phyloP scores from a whole-genome alignment of 164 flowering plant genomes.

The Magnolia officinalis region DNA sequence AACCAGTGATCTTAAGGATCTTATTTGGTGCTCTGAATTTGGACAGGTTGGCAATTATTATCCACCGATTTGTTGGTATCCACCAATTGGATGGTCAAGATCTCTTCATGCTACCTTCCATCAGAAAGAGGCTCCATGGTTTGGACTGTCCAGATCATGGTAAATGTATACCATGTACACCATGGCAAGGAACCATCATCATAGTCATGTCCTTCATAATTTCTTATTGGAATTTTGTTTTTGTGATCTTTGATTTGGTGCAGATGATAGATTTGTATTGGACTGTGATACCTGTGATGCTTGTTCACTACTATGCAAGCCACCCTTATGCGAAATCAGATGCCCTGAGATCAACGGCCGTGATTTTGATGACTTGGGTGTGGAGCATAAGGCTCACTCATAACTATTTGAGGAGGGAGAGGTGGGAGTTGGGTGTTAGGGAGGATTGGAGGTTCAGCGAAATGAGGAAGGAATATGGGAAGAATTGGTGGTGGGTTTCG shows the following conservation, averaged over 20 bases:
- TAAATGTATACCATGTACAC: no score
- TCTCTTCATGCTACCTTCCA: no score
- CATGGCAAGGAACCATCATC: no score
- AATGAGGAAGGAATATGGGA: slow-evolving; percentile 62
- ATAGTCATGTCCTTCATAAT: not conserved
- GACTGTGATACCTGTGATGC: slow-evolving; percentile 89
- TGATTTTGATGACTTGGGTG: slow-evolving; percentile 64
- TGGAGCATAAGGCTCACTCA: slow-evolving; percentile 85
- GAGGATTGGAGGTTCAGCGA: slow-evolving; percentile 94
- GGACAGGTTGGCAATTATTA: no score
- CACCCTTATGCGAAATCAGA: slow-evolving; percentile 60
- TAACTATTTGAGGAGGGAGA: slow-evolving; percentile 84
- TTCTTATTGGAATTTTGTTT: not conserved
- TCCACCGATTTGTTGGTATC: no score
- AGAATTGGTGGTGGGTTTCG: slow-evolving; percentile 90
- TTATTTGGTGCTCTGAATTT: no score
- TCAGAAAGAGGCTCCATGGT: no score
- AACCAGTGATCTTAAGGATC: no score
- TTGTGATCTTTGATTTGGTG: slow-evolving; percentile 12
- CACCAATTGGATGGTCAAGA: no score
- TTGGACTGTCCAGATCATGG: no score
- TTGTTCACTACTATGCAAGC: slow-evolving; percentile 65
- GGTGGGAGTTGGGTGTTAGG: slow-evolving; percentile 82
- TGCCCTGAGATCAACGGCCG: slow-evolving; percentile 53
- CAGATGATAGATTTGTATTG: slow-evolving; percentile 95